Evolutionary conservation across 805 yeast genomes (phyloP), one percentile per base, ranked within the genome.

Genomic region (Pichia gijzeniarum): DNA sequence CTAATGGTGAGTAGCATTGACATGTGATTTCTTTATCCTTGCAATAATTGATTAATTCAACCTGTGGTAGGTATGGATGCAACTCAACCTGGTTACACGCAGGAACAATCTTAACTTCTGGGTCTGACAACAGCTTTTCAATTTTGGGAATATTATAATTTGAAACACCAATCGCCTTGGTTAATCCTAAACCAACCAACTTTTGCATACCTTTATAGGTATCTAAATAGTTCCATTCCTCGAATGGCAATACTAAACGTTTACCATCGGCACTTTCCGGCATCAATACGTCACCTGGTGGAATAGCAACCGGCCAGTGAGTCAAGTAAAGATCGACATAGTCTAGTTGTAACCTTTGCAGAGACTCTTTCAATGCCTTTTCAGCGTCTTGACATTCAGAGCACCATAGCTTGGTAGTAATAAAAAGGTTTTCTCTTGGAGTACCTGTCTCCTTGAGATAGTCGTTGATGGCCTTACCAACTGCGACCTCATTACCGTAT

Each of bases 1-100:
- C 91, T 53, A 86, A 69, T 21, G 95, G 93, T 27, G 87, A 80
- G 65, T 85, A 87, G 9, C 95, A 95, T 61, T 82, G 82, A 44
- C 82, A 61, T 30, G 69, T 60, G 48, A 82, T 80, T 49, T 71
- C 76, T 50, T 83, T 69, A 30, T 63, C 58, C 44, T 70, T 65
- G 62, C 79, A 71, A 63, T 59, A 82, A 31, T 74, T 71, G 37
- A 73, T 56, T 52, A 85, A 68, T 52, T 79, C 79, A 8, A 62
- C 67, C 61, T 85, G 90, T 38, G 84, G 82, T 43, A 81, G 69
- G 49, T 72, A 72, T 42, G 89, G 87, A 63, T 85, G 93, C 40
- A 77, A 63, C 67, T 86, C 95, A 49, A 85, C 72, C 68, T 45
- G 48, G 16, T 40, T 40, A 38, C 48, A 45, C 12, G 77, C 88